Base-by-base conservation (phyloP, 768 basidiomycete species). In the Russula dissimulans region DNA sequence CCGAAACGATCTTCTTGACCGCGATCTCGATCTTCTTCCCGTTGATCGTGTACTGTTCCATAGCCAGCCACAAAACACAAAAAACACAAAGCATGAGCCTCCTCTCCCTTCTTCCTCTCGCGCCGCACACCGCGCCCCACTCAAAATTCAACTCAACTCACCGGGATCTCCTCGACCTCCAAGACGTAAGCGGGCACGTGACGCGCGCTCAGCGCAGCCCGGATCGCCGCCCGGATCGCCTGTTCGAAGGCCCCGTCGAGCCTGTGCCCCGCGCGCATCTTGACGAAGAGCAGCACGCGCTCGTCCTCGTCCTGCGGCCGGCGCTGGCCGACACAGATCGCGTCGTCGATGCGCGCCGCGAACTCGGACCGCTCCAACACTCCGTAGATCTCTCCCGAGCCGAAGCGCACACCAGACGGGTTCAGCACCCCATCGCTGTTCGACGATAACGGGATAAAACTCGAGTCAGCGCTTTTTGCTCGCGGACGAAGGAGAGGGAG, bases 21-120 rank as follows among this genome's bases (percentile, higher is more conserved):
- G 84, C 86, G 32, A 89, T 87, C 71, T 88, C 87, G 45, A 88
- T 86, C 68, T 87, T 88, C 76, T 88, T 89, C 10, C 82, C 82
- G 51, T 87, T 88, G 9, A 87, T 82, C 0, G 86, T 89, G 63
- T 87, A 87, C 87, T 88, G 57, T 14, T 15, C 12, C 36, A 12
- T 18, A 22, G 29, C 10, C 59, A 54, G n/a, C n/a, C n/a, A n/a
- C n/a, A n/a, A n/a, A n/a, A n/a, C n/a, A n/a, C n/a, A 8, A 26
- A 26, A 26, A 26, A 26, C 22, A 26, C 22, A 2, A 26, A 26
- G 22, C 22, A 26, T 26, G 22, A 26, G 22, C 22, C 22, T 26
- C 22, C 22, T 26, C 22, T 26, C 22, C 14, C 15, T 18, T 53
- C 38, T 42, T 15, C 15, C 15, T 29, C 45, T 39, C 45, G 12